Percentiles rank a stretch among this genome's conserved stretches.
Conservation (phyloP, 345 rosid species). For the Linum trigynum region DNA sequence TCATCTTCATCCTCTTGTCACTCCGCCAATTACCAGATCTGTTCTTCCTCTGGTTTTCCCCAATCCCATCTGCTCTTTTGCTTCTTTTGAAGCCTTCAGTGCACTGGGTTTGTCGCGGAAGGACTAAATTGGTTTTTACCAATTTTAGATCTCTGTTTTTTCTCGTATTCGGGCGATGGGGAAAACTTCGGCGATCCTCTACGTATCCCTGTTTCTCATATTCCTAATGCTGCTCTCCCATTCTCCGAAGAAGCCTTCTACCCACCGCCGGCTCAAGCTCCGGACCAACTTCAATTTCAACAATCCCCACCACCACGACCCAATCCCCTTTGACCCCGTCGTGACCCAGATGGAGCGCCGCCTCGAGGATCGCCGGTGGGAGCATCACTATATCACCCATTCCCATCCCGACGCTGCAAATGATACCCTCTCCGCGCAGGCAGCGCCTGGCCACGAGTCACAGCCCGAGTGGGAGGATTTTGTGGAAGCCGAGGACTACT, state of each 20-base stretch:
- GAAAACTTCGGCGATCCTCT: slow-evolving; percentile 30
- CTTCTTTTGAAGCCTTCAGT: too few relatives aligned
- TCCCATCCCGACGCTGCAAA: slow-evolving; percentile 43
- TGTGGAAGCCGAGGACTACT: slow-evolving; percentile 84
- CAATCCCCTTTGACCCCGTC: slow-evolving; percentile 60
- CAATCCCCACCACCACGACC: slow-evolving; percentile 30
- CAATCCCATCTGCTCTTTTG: too few relatives aligned
- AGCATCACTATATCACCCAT: slow-evolving; percentile 52
- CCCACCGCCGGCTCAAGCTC: slow-evolving; percentile 45
- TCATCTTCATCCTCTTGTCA: too few relatives aligned
- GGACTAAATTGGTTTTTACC: too few relatives aligned
- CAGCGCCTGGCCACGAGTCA: slow-evolving; percentile 55
- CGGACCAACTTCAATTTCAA: slow-evolving; percentile 43
- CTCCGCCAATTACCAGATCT: too few relatives aligned
- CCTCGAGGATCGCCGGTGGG: slow-evolving; percentile 83
- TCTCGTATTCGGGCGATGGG: slow-evolving; percentile 1
- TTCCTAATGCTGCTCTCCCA: slow-evolving; percentile 46
- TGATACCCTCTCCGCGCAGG: slow-evolving; percentile 10
- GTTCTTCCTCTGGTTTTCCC: too few relatives aligned
- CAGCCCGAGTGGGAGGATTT: slow-evolving; percentile 97
- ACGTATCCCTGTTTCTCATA: slow-evolving; percentile 40
- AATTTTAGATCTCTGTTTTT: background rate
- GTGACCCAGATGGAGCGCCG: slow-evolving; percentile 65
- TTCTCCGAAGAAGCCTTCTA: slow-evolving; percentile 33
- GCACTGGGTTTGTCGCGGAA: too few relatives aligned